A percentile compares a stretch with the other conserved stretches of the same genome.
Conservation (phyloP, 345 rosid species). For the Bruguiera gymnorhiza region DNA sequence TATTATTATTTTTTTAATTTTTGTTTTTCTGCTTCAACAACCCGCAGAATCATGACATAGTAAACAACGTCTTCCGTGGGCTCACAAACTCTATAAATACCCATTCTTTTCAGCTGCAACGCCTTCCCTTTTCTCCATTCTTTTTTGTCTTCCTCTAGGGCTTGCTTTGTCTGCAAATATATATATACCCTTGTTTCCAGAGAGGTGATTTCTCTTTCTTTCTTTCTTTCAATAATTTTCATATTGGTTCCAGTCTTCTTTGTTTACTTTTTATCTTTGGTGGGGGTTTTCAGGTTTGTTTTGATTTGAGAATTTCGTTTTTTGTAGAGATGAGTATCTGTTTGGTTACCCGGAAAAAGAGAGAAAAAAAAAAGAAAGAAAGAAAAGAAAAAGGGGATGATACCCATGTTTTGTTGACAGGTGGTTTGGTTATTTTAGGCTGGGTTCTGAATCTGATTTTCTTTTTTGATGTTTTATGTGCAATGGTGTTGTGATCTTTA, state of each 20-base stretch:
- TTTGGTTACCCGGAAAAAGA: conserved; percentile 10
- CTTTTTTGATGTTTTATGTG: conserved; percentile 7
- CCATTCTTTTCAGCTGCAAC: conserved; percentile 18
- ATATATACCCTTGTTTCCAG: background rate
- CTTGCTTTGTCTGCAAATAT: background rate
- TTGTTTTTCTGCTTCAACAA: conserved; percentile 17
- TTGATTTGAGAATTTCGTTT: conserved; percentile 9
- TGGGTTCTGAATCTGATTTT: background rate
- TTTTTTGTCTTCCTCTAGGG: conserved; percentile 1
- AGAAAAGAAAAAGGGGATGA: background rate
- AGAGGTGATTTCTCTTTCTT: background rate
- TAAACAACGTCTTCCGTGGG: conserved; percentile 50
- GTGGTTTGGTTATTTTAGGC: conserved; percentile 11
- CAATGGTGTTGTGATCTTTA: conserved; percentile 13
- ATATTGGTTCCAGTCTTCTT: background rate
- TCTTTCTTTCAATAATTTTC: background rate
- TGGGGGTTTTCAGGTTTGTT: conserved; percentile 3
- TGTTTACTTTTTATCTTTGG: background rate
- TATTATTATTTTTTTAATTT: background rate
- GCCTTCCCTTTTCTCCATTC: conserved; percentile 23
- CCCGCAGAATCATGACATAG: conserved; percentile 35
- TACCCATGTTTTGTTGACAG: background rate
- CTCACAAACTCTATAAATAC: conserved; percentile 59
- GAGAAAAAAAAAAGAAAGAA: background rate
- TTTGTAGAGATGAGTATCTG: conserved; percentile 11